These are phyloP conservation scores for Colletotrichum liriopes DNA, from an alignment of 2,329 filamentous ascomycete species.

Conservation along the genomic window DNA sequence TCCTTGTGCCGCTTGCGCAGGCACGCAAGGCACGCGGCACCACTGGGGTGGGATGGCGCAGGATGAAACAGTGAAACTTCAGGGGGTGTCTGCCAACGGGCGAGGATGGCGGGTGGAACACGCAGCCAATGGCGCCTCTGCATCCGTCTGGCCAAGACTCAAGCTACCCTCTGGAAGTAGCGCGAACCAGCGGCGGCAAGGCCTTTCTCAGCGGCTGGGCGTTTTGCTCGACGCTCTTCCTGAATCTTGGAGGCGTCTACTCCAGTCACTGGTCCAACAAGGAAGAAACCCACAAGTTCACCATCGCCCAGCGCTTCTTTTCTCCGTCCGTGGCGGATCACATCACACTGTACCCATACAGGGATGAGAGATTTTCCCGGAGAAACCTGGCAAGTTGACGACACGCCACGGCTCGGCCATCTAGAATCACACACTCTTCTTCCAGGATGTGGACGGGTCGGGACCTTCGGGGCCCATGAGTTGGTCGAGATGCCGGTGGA, in stretches of 20 bases:
- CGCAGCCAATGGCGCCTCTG: slow-evolving; percentile 34
- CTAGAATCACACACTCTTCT: slow-evolving; percentile 28
- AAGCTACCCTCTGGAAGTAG: slow-evolving; percentile 13
- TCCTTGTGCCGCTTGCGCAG: slow-evolving; percentile 43
- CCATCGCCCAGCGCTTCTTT: slow-evolving; percentile 1
- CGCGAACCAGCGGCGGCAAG: slow-evolving; percentile 17
- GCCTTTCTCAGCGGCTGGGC: slow-evolving; percentile 28
- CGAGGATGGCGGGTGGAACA: slow-evolving; percentile 30
- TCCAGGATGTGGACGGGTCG: slow-evolving; percentile 28
- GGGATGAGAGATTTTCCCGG: slow-evolving; percentile 16
- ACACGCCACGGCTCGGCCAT: slow-evolving; percentile 33
- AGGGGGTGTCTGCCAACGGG: slow-evolving; percentile 40
- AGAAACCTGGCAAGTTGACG: slow-evolving; percentile 27
- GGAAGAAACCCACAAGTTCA: slow-evolving; percentile 24
- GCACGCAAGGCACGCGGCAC: slow-evolving; percentile 38
- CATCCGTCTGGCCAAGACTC: slow-evolving; percentile 4
- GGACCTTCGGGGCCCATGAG: slow-evolving; percentile 19
- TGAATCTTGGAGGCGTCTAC: slow-evolving; percentile 8
- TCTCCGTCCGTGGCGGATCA: slow-evolving; percentile 25
- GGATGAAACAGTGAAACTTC: slow-evolving; percentile 44
- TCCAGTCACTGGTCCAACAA: slow-evolving; percentile 28
- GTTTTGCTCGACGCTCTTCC: slow-evolving; percentile 8
- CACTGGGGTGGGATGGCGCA: slow-evolving; percentile 41
- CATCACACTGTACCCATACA: slow-evolving; percentile 32
- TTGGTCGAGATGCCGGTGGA: slow-evolving; percentile 24